Conservation (phyloP, 768 basidiomycete species). For the Amanita subjunquillea region DNA sequence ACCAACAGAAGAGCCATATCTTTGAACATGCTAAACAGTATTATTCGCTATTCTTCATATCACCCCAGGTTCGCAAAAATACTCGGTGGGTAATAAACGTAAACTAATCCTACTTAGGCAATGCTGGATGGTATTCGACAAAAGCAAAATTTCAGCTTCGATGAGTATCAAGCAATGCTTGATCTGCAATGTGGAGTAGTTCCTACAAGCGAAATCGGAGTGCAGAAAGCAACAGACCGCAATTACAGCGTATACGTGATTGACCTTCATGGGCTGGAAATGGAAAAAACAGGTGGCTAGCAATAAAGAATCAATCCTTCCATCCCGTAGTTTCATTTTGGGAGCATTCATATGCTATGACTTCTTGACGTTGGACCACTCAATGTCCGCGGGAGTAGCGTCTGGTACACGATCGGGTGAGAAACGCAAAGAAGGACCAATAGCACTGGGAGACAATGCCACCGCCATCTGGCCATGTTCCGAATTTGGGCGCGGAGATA, state of each 20-base stretch:
- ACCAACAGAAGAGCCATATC: slow-evolving; percentile 41
- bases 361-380: slow-evolving; percentile 22
- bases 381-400: slow-evolving; percentile 18
- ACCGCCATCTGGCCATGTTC: slow-evolving; percentile 17
- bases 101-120: slow-evolving; percentile 31
- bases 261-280: slow-evolving; percentile 76
- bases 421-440: slow-evolving; percentile 14
- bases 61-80: slow-evolving; percentile 53
- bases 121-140: slow-evolving; percentile 66
- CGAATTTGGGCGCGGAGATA: slow-evolving; percentile 15
- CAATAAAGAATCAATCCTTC: slow-evolving; percentile 8
- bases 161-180: slow-evolving; percentile 89
- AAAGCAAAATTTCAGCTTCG: slow-evolving; percentile 66
- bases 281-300: slow-evolving; percentile 31
- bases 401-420: slow-evolving; percentile 16
- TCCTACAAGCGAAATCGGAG: slow-evolving; percentile 40
- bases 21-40: slow-evolving; percentile 73
- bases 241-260: slow-evolving; percentile 85
- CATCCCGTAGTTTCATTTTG: slow-evolving; percentile 1
- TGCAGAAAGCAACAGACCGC: slow-evolving; percentile 46
- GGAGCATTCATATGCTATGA: neutral
- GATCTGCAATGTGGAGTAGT: slow-evolving; percentile 84
- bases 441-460: slow-evolving; percentile 20
- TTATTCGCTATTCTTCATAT: slow-evolving; percentile 66
- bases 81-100: neutral